Evolutionary conservation across 2,329 filamentous ascomycete genomes (phyloP).

Genomic region (Cladosporium cucumerinum): DNA sequence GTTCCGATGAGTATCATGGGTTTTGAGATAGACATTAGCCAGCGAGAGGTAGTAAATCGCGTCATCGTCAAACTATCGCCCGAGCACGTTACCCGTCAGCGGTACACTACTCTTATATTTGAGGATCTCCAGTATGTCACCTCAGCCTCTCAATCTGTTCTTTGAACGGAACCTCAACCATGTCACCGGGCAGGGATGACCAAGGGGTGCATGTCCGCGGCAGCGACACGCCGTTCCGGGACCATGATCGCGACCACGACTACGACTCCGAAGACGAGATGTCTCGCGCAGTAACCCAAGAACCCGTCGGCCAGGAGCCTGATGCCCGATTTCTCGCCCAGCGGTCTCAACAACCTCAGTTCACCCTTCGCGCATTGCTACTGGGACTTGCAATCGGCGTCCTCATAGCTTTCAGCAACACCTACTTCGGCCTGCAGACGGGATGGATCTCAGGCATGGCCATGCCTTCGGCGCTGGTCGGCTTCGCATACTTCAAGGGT

Average conservation of each 20-base stretch:
- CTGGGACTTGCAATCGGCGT: slow-evolving; percentile 82
- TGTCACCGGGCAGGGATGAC: slow-evolving; percentile 11
- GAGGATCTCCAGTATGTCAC: neutral
- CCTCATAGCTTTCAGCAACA: slow-evolving; percentile 93
- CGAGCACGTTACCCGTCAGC: slow-evolving; percentile 16
- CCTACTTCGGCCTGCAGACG: slow-evolving; percentile 97
- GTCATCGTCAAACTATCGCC: slow-evolving; percentile 12
- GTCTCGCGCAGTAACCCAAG: slow-evolving; percentile 9
- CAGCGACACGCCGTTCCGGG: neutral
- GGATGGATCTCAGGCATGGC: slow-evolving; percentile 85
- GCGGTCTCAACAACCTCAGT: slow-evolving; percentile 50
- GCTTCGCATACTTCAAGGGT: slow-evolving; percentile 88
- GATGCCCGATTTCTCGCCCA: slow-evolving; percentile 26
- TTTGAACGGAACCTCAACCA: neutral
- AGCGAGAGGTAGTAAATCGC: slow-evolving; percentile 9
- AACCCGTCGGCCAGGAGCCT: slow-evolving; percentile 25
- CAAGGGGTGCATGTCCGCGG: neutral
- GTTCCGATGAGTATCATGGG: neutral
- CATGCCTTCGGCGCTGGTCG: slow-evolving; percentile 91
- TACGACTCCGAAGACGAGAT: slow-evolving; percentile 5
- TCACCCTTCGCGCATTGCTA: slow-evolving; percentile 76
- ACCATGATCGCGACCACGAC: slow-evolving; percentile 3
- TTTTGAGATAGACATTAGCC: neutral
- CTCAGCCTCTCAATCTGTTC: neutral
- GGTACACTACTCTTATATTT: neutral